Percentiles rank a stretch among this genome's conserved stretches.
Conservation (phyloP, 805 yeast genomes). For the Candida piceae region DNA sequence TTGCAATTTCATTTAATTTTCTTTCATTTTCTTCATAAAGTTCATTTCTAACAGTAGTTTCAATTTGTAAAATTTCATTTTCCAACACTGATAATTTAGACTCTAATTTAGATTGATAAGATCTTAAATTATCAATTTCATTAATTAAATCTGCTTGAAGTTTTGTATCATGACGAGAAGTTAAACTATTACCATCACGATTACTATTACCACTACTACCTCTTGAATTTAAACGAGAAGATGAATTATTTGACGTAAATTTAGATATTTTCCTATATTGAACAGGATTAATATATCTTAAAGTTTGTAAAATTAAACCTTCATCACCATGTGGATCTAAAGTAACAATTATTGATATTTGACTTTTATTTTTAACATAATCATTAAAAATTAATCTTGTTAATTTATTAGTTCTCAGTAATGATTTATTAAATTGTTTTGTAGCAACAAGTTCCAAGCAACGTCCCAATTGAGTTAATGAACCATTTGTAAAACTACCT, state of each 20-base stretch:
- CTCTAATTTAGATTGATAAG: constrained; percentile 17
- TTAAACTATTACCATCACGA: too few species aligned
- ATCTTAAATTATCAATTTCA: constrained; percentile 26
- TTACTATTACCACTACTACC: too few species aligned
- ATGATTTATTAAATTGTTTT: constrained; percentile 34
- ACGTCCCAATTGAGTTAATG: constrained; percentile 46
- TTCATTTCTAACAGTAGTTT: constrained; percentile 25
- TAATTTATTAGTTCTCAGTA: constrained; percentile 43
- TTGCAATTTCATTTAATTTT: constrained; percentile 33
- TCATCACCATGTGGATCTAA: constrained; percentile 37
- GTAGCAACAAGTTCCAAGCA: constrained; percentile 38
- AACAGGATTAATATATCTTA: constrained; percentile 27
- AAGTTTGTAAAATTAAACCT: constrained; percentile 26
- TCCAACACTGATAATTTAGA: constrained; percentile 21
- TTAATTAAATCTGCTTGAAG: constrained; percentile 18
- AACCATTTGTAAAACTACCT: constrained; percentile 44
- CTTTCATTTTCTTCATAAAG: constrained; percentile 30
- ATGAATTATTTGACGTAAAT: constrained; percentile 10
- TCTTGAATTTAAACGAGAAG: too few species aligned
- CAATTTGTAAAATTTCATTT: constrained; percentile 23
- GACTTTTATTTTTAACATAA: constrained; percentile 29
- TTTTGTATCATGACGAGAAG: constrained; percentile 5
- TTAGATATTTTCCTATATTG: constrained; percentile 25
- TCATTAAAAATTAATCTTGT: constrained; percentile 46
- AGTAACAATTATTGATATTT: constrained; percentile 33